Evolutionary conservation across 176 grass and related monocot genomes (phyloP), one percentile per base, ranked within the genome.

Genomic region (Canna indica): DNA sequence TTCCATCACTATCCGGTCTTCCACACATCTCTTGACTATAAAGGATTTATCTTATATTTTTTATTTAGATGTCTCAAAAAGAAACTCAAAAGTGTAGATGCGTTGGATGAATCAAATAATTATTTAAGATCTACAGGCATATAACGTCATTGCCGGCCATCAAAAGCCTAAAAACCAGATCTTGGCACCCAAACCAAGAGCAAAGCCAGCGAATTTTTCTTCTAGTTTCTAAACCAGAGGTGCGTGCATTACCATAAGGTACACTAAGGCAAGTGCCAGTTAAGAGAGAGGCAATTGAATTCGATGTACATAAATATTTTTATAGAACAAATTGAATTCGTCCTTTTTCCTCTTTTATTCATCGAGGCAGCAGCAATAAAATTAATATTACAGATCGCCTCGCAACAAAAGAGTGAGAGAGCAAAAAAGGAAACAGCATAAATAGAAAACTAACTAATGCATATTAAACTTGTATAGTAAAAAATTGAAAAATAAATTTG

Each of bases 321-420:
- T 25, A 27, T 45, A 18, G 14, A 48, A 70, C 68, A 70, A 70
- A 70, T 45, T 70, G 44, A 50, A 70, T 33, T 7, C 16, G 17
- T 64, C 60, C 50, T 5, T 26, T 14, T 70, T 9, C 12, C 42
- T 32, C 39, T 47, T 69, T 70, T 50, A 70, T 50, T 70, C 17
- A 30, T 18, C 7, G 45, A 50, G 45, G 68, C 44, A 48, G 27
- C 7, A 67, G 36, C 20, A 67, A 67, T 67, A 67, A 7, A 70
- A 48, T 32, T 24, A 48, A 46, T 48, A 39, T 39, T 47, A 70
- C 24, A 48, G 32, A 70, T 70, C 68, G 68, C 68, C 68, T 50
- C 68, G 36, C 39, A 68, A 25, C 36, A 46, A 68, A 68, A 68
- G 20, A 45, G 35, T 14, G 35, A 18, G 6, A 29, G 28, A 32